Evolutionary conservation across 345 rosid genomes (phyloP), one percentile per base, ranked within the genome.

Genomic region (Laguncularia racemosa): DNA sequence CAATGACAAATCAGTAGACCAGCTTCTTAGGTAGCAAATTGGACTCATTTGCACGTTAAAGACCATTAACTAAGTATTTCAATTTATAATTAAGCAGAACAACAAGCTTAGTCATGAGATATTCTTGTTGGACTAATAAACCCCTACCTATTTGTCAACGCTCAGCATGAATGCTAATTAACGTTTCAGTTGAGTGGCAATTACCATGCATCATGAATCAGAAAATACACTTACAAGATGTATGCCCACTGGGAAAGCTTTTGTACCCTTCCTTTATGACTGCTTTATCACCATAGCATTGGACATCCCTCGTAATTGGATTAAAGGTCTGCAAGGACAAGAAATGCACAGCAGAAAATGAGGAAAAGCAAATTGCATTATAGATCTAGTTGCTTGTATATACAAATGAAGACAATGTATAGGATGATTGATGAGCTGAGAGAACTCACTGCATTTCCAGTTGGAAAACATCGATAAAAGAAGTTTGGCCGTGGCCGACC

Each of bases 191-290:
- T 33, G 40, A 47, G 50, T 47, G 1, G n/a, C 16, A 13, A 14
- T 14, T 0, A 16, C 50, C 50, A 47, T 14, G 50, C 40, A 47
- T 47, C 18, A 14, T 12, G 14, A 23, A 54, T 54, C 13, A 54
- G 57, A 40, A 54, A 28, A 14, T 19, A 6, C 40, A 57, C 58
- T 73, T 66, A 79, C 84, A 79, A 9, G 88, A 81, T 63, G 76
- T 73, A 72, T 81, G 85, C 52, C 85, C 88, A 64, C 91, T 84
- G 18, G 92, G 88, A 45, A 85, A 85, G 56, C 92, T 85, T 68
- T 82, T 82, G 66, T 80, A 78, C 52, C 92, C 92, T 78, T 85
- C 92, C 75, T 69, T 82, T 55, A 85, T 73, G 45, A 57, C 48
- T 20, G 40, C 59, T 17, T 62, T 45, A 45, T 74, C 20, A 61